These are phyloP conservation scores for Pontederia paniculata DNA, from an alignment of 176 grass and related monocot species.

Conservation along the genomic window DNA sequence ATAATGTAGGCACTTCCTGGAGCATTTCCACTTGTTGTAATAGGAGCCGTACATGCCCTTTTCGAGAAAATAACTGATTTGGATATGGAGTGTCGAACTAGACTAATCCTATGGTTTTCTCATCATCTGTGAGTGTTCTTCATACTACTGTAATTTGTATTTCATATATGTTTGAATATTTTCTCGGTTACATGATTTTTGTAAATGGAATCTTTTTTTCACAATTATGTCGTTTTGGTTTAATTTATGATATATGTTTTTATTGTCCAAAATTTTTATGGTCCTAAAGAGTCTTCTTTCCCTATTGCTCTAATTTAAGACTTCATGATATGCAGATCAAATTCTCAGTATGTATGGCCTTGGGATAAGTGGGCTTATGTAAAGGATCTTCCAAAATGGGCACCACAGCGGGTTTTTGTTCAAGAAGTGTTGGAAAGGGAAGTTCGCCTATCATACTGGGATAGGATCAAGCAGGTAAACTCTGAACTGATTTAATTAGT, in stretches of 20 bases:
- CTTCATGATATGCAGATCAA: conserved; percentile 50
- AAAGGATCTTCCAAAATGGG: conserved; percentile 89
- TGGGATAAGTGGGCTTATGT: conserved; percentile 96
- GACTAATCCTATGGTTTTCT: conserved; percentile 99
- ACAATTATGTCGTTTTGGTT: conserved; percentile 10
- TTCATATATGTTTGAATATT: neutral
- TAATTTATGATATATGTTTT: neutral
- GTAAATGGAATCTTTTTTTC: conserved; percentile 18
- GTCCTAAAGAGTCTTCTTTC: neutral
- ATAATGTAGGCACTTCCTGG: conserved; percentile 80
- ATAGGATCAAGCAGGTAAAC: conserved; percentile 97
- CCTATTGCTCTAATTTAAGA: neutral
- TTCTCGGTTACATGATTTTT: too few species aligned
- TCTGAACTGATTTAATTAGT: neutral
- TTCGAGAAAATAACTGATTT: conserved; percentile 91
- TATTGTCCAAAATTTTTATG: too few species aligned
- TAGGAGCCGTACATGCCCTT: conserved; percentile 89
- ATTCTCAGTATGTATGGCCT: conserved; percentile 96
- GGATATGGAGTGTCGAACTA: conserved; percentile 87
- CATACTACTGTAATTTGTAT: too few species aligned
- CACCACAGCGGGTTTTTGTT: conserved; percentile 86
- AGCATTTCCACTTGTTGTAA: conserved; percentile 94
- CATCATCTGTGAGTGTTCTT: conserved; percentile 77
- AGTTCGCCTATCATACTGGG: conserved; percentile 73
- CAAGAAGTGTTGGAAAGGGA: conserved; percentile 98